Base-by-base conservation (phyloP, 441 rosid species). In the Bruguiera hainesii region DNA sequence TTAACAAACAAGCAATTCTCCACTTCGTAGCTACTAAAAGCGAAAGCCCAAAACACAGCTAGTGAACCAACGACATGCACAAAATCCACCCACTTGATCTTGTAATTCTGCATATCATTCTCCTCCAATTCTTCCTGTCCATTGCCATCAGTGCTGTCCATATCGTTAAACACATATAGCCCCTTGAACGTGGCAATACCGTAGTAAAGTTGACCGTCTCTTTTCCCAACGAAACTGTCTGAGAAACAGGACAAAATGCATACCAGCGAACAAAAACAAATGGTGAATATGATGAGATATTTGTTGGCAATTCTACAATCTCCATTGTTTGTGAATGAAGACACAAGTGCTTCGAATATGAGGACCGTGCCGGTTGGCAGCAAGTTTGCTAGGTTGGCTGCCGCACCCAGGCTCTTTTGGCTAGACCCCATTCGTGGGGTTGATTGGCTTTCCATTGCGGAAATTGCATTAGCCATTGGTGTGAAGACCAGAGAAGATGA, bases 311-410 rank as follows among this genome's bases (percentile, higher is more conserved):
- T 9, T 8, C 25, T 52, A 11, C 56, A 52, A 20, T 52, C 56
- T n/a, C 56, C 56, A 23, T 52, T 8, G 13, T 52, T 52, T 1
- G 56, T n/a, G 56, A 52, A 52, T 1, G 56, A 52, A n/a, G 56
- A 23, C 3, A 52, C 56, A 8, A 52, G 56, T 23, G 26, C 56
- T 52, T 52, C 20, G 56, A 52, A 52, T n/a, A 23, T 23, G 1
- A 52, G 56, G 9, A 52, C 56, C 7, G 56, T 52, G 56, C 56
- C 56, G 21, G 56, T 52, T 21, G 56, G 56, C 4, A 52, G 56
- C 25, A 52, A 23, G 56, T 52, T 52, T 20, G 56, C 25, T 8
- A 52, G 56, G 56, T 52, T 52, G 9, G 56, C 56, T 3, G 56
- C 56, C 2, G 56, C 56, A 0, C 20, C 56, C 28, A 52, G 28